Base-by-base conservation (phyloP, 2,329 filamentous ascomycete species). In the Ophiostoma pallidulum region DNA sequence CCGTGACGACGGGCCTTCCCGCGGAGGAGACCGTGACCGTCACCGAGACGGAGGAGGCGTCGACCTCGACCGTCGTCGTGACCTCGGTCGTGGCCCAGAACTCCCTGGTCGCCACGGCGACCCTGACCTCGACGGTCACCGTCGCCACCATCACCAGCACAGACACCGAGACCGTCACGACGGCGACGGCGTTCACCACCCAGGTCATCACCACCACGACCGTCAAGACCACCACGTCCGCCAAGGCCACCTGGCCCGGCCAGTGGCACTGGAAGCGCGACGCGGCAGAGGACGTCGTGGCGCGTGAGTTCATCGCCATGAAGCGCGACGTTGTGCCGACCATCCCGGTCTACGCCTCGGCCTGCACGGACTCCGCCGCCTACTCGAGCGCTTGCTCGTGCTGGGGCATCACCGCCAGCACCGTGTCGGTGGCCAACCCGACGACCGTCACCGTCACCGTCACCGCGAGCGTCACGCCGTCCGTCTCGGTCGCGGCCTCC, bases 331-430 rank as follows among this genome's bases (percentile, higher is more conserved):
- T 4, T 3, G 20, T 54, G 14, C 58, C 59, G 2, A 31, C 36
- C 20, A 12, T 50, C 12, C 48, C 48, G 14, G 18, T 19, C 8
- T 62, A 62, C 46, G 60, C 60, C 6, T 52, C 53, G 3, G 42
- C 53, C 10, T 62, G 60, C 56, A 37, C 44, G 4, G 42, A 51
- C 32, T 32, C 45, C 0, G 51, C 45, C 18, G 38, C 37, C 8
- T 62, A 59, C 52, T 48, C 51, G 10, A 58, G 54, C 48, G 60
- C 59, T 7, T 62, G 60, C 52, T 57, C 55, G 1, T 62, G 60
- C 54, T 56, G 53, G 24, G 59, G 60, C 26, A 53, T 59, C 33
- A 51, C 47, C 3, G 51, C 35, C 6, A 33, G 33, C n/a, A 54
- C 48, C 14, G 26, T 14, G n/a, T 18, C 33, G 33, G 33, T 18